phyloP scores from a whole-genome alignment of 345 rosid species.

The Eucalyptus grandis region DNA sequence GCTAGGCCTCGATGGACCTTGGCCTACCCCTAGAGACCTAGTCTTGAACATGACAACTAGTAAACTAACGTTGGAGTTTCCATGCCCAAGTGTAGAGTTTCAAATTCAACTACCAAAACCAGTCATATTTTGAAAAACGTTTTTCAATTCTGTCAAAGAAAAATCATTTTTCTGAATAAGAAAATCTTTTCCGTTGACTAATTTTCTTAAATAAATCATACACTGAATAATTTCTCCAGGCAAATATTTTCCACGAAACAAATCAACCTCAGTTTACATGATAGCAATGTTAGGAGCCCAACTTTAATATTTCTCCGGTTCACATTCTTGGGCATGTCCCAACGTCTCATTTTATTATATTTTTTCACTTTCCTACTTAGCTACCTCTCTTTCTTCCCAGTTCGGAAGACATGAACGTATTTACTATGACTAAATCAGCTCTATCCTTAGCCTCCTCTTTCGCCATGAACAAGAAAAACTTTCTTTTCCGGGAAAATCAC shows the following conservation, averaged over 20 bases:
- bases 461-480: not conserved
- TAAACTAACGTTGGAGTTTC: too few relatives aligned
- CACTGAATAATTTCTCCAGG: too few relatives aligned
- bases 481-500: not conserved
- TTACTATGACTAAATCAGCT: not conserved
- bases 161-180: too few relatives aligned
- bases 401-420: not conserved
- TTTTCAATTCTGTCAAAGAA: too few relatives aligned
- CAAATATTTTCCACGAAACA: too few relatives aligned
- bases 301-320: not conserved
- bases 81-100: too few relatives aligned
- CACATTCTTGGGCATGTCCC: not conserved
- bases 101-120: too few relatives aligned
- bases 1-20: too few relatives aligned
- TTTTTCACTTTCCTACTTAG: not conserved
- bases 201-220: too few relatives aligned
- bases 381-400: not conserved
- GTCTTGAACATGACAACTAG: too few relatives aligned
- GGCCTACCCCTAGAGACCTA: accelerated
- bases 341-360: not conserved
- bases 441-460: not conserved
- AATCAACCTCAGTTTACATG: not conserved
- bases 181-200: too few relatives aligned
- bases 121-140: too few relatives aligned
- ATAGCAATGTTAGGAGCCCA: not conserved